Evolutionary conservation across 202 grass and related monocot species (phyloP), one percentile per base, ranked within the genome.

Genomic region (Carex arenaria): DNA sequence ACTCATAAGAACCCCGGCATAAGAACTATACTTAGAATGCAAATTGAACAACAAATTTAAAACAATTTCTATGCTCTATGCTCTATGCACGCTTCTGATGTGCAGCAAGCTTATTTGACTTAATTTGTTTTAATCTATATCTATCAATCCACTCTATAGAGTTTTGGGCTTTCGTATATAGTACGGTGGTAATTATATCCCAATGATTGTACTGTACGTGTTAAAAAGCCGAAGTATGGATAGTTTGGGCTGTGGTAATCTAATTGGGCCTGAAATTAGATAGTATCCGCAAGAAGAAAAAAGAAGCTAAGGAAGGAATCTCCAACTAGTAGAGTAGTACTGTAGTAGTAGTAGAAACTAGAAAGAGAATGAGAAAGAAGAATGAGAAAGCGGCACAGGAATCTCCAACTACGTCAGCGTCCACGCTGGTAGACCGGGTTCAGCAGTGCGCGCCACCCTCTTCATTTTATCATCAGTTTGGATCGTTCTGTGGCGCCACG

Each of bases 401-500:
- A 77, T 77, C 73, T 77, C 73, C 0, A 77, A 77, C 28, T 31
- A 3, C 19, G n/a, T 72, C 42, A 10, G 4, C 5, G 10, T 73
- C 45, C 45, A 53, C 10, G 10, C 10, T 31, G 52, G 69, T 15
- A 74, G 28, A 84, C 52, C 49, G 64, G 82, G 82, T 45, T 5
- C 82, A 62, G 56, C 2, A 61, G 11, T 10, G 19, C 26, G 26
- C 22, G 3, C 26, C n/a, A 23, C 18, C 28, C 9, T 49, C 47
- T 30, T 36, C n/a, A 57, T 40, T 40, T 85, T 84, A 84, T 79
- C 75, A 85, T 68, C 60, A 65, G n/a, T 79, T 85, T 68, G 67
- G 67, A 76, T 31, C 55, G 51, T 71, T 65, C 7, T n/a, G 42
- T 87, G 18, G 5, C 34, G 85, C 73, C 87, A 91, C 86, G 89